Base-by-base conservation (phyloP, 1,139 yeast species). In the Scheffersomyces quercinus region DNA sequence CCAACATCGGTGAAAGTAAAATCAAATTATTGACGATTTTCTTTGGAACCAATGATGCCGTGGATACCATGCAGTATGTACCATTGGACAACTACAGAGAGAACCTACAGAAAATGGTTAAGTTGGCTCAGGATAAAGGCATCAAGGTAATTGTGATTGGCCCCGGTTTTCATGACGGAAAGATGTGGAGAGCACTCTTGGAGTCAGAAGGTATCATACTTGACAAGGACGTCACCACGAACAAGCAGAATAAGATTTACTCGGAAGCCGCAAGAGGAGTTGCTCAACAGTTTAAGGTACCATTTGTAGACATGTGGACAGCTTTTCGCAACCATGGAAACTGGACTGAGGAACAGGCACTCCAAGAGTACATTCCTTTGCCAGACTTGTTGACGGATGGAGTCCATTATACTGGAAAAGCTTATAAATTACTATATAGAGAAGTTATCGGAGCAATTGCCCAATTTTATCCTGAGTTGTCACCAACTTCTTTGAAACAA, bases 31-130 rank as follows among this genome's bases (percentile, higher is more conserved):
- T 77, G 46, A 74, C 81, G 0, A 63, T 88, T 2, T 86, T 83
- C 60, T 80, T 85, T 53, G 95, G 95, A 2, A 75, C 93, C 4
- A 88, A 88, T 55, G 96, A 88, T 58, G 81, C 87, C 0, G 52
- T 67, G 3, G 73, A 70, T 28, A 59, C 64, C 5, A 62, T 67
- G n/a, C 93, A 85, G 57, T 67, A 68, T 26, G 88, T 85, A 2
- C 73, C 76, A 2, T 36, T 82, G 11, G 71, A 64, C 1, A 68
- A 75, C 44, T 85, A 65, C 55, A 44, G 59, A 16, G 65, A 61
- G 5, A 86, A 86, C 54, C 64, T 77, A 43, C 56, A 52, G 10
- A 49, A 47, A n/a, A 58, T 85, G 55, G 65, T 80, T 3, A 48
- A 64, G 9, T 42, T 64, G 39, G 67, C 78, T 12, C 51, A 59